Base-by-base conservation (phyloP, 768 basidiomycete genomes). In the Roridomyces roridus region DNA sequence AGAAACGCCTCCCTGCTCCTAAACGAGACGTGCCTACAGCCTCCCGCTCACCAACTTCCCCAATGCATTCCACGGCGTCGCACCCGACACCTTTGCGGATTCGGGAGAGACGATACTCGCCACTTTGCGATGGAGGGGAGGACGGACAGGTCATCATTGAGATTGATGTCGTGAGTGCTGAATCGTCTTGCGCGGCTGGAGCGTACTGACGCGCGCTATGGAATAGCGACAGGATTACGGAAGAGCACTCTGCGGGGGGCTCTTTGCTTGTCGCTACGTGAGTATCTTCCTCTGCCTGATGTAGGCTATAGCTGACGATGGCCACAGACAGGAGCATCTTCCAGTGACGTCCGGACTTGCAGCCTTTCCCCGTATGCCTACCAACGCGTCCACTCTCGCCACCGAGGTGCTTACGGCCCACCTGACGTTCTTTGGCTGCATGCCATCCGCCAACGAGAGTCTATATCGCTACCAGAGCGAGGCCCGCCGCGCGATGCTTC, bases 391-490 rank as follows among this genome's bases (percentile, higher is more conserved):
- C n/a, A 67, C 65, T 20, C 78, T 78, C 48, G 62, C 69, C 26
- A 66, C 72, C 17, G 71, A 74, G 40, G 73, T 72, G 45, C 70
- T 80, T 23, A 73, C 65, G 25, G 47, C 56, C 0, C 69, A 71
- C 9, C 79, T 78, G 8, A 78, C 78, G 10, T 80, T 83, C 68
- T 81, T 81, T 62, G 82, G 80, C 5, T 81, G 81, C 62, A 60
- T 72, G 7, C 60, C 57, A 26, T 55, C 64, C 37, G 55, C 34
- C 20, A 2, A 23, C 6, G 28, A 28, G 6, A 18, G 75, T 86
- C 50, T 88, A 88, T 67, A 68, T 86, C n/a, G 84, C 85, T 1
- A 83, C n/a, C n/a, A n/a, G n/a, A 81, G 62, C 81, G 83, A 25
- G 80, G 78, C 5, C 69, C 77, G 2, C 78, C 77, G 39, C 71